phyloP scores from a whole-genome alignment of 371 early-diverging fungal genomes.

The Rhizomucor miehei region DNA sequence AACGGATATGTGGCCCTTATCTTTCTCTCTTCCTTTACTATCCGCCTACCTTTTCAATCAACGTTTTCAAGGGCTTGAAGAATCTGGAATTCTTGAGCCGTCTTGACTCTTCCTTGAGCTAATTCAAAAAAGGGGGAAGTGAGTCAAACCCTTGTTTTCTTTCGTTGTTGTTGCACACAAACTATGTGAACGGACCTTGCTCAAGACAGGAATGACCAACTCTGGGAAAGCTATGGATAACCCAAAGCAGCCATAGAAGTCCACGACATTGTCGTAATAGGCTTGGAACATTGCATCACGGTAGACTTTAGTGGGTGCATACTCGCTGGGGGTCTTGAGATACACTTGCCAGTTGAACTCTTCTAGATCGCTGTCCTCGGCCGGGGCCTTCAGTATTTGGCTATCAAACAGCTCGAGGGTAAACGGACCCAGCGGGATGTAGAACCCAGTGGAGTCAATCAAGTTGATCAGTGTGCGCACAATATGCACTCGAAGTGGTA shows the following conservation, averaged over 20 bases:
- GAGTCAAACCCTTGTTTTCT: neutral
- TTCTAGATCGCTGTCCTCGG: slow-evolving; percentile 57
- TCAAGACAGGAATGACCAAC: slow-evolving; percentile 72
- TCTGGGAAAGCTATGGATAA: slow-evolving; percentile 93
- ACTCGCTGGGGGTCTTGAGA: slow-evolving; percentile 78
- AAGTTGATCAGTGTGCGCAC: slow-evolving; percentile 70
- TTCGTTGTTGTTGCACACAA: neutral
- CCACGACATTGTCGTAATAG: slow-evolving; percentile 65
- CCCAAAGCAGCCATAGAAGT: slow-evolving; percentile 76
- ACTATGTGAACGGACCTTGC: slow-evolving; percentile 46
- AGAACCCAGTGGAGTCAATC: slow-evolving; percentile 47
- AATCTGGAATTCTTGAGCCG: slow-evolving; percentile 60
- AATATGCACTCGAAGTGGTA: slow-evolving; percentile 88
- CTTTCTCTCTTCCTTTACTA: neutral
- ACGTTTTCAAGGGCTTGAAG: slow-evolving; percentile 69
- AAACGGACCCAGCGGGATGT: slow-evolving; percentile 40
- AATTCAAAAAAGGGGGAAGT: neutral
- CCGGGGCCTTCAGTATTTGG: slow-evolving; percentile 45
- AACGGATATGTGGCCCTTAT: no score
- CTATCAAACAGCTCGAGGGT: slow-evolving; percentile 66
- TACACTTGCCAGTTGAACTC: slow-evolving; percentile 72
- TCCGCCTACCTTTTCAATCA: slow-evolving; percentile 73
- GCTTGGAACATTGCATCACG: slow-evolving; percentile 72
- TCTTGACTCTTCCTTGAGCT: slow-evolving; percentile 56
- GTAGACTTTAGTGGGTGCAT: slow-evolving; percentile 78